These are phyloP conservation scores for Dentipellis sp. DNA, from an alignment of 768 basidiomycete genomes.

Conservation along the genomic window DNA sequence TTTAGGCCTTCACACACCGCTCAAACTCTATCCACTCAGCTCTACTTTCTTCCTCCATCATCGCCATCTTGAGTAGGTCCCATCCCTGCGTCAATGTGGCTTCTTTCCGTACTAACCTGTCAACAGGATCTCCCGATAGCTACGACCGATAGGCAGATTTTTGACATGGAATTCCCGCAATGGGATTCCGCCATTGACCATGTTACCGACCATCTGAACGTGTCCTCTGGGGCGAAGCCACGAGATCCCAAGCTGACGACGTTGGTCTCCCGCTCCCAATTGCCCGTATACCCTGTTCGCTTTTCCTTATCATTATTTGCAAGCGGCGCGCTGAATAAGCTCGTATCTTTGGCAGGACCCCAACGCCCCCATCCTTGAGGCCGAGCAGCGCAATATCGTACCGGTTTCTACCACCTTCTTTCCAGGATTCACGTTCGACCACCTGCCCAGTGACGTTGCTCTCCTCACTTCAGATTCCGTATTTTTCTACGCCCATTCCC, in stretches of 20 bases:
- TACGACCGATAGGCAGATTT: no score
- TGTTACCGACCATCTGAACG: neutral
- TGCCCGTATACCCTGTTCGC: neutral
- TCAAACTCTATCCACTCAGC: no score
- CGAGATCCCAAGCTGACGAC: neutral
- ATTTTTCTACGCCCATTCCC: conserved; percentile 74
- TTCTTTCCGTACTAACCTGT: no score
- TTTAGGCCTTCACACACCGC: no score
- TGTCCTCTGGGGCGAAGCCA: neutral
- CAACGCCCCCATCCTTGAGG: neutral
- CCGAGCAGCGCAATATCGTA: conserved; percentile 44
- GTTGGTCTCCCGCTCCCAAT: neutral
- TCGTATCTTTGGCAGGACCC: neutral
- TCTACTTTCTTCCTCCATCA: no score
- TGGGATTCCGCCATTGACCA: neutral
- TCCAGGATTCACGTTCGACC: conserved; percentile 50
- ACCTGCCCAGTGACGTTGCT: conserved; percentile 51
- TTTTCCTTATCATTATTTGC: no score
- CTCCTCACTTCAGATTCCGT: conserved; percentile 71
- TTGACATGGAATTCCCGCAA: neutral
- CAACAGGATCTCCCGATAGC: no score
- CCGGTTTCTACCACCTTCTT: conserved; percentile 81
- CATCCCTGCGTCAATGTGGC: no score
- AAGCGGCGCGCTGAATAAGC: neutral
- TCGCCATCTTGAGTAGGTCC: no score